phyloP scores from a whole-genome alignment of 179 eudicot genomes.

The Nepenthes alata region DNA sequence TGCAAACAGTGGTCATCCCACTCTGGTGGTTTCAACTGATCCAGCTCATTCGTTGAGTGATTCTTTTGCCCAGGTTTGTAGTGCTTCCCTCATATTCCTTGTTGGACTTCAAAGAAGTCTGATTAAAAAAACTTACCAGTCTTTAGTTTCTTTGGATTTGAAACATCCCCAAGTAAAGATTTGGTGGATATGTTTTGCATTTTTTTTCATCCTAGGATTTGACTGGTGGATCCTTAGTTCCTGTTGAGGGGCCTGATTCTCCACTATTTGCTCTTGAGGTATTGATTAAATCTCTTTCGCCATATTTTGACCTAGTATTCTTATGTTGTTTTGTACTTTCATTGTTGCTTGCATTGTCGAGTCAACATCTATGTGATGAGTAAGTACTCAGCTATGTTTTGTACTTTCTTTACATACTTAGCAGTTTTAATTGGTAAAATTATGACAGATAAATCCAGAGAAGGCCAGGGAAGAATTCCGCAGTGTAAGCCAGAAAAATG shows the following conservation, averaged over 20 bases:
- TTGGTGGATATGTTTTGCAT: background rate
- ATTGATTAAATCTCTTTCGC: constrained; percentile 1
- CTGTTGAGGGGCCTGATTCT: constrained; percentile 75
- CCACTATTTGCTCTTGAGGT: constrained; percentile 98
- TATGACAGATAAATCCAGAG: constrained; percentile 85
- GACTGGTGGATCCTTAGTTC: constrained; percentile 77
- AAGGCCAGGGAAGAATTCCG: constrained; percentile 93
- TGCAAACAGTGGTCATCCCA: constrained; percentile 96
- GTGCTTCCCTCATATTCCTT: constrained; percentile 1
- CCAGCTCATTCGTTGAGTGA: constrained; percentile 99
- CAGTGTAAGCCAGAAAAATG: constrained; percentile 43
- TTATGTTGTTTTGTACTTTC: background rate
- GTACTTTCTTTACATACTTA: constrained; percentile 1
- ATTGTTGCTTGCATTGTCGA: constrained; percentile 1
- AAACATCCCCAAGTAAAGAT: background rate
- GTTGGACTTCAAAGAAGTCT: background rate
- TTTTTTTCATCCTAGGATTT: constrained; percentile 43
- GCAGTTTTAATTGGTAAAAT: constrained; percentile 14
- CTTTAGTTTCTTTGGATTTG: too few relatives aligned
- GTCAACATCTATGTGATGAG: background rate
- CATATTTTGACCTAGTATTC: constrained; percentile 3
- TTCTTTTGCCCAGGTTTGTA: constrained; percentile 83
- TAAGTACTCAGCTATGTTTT: background rate
- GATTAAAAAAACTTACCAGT: too few relatives aligned
- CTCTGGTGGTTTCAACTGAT: constrained; percentile 95